These are phyloP conservation scores for Alloascoidea africana DNA, from an alignment of 805 yeast species.

Conservation along the genomic window DNA sequence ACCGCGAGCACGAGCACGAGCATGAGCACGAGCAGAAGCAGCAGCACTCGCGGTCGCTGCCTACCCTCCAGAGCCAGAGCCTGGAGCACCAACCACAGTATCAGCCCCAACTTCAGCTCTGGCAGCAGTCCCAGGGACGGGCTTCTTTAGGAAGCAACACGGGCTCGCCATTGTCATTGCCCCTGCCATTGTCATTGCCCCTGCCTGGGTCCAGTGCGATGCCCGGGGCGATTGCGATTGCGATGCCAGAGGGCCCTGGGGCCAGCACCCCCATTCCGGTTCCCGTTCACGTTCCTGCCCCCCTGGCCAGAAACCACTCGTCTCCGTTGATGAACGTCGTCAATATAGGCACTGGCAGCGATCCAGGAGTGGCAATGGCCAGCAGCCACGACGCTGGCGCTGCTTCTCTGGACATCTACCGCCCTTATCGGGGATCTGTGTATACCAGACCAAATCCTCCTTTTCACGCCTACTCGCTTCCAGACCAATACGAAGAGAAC, in stretches of 20 bases:
- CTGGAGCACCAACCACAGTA: neutral
- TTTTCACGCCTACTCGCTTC: no score
- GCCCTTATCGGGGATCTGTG: no score
- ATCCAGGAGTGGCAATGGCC: neutral
- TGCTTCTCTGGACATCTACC: neutral
- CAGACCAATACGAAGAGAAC: no score
- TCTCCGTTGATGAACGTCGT: no score
- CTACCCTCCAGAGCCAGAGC: no score
- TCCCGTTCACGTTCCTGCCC: no score
- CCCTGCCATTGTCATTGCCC: neutral
- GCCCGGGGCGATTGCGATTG: neutral
- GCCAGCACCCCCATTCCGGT: constrained; percentile 1
- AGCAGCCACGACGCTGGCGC: neutral
- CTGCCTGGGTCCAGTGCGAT: no score
- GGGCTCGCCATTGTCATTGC: neutral
- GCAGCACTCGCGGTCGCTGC: no score
- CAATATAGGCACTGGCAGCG: neutral
- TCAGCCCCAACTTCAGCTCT: neutral
- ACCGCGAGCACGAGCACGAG: neutral
- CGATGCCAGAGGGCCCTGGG: neutral
- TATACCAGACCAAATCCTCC: no score
- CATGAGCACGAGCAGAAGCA: no score
- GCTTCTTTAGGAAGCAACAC: neutral
- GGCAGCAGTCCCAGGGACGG: neutral
- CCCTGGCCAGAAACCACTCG: no score